A percentile compares a stretch with the other conserved stretches of the same genome.
phyloP scores from a whole-genome alignment of 164 flowering plant species.

The Berberis vulgaris region DNA sequence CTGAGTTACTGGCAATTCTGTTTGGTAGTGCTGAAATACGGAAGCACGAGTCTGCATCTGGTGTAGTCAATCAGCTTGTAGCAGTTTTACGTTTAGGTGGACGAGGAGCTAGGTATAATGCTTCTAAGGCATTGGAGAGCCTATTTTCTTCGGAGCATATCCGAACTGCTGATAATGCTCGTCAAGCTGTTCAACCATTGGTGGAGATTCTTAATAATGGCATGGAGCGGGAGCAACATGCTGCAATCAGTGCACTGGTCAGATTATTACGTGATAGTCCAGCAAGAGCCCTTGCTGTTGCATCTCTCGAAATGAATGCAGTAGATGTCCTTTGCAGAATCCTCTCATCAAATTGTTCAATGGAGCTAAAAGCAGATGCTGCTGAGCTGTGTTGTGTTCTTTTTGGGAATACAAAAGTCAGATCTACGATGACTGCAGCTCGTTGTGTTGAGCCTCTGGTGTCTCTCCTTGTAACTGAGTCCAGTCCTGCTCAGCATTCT shows the following conservation, averaged over 20 bases:
- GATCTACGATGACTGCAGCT: slow-evolving; percentile 91
- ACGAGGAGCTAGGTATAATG: slow-evolving; percentile 87
- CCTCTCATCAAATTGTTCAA: slow-evolving; percentile 84
- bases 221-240: slow-evolving; percentile 74
- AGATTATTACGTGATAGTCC: slow-evolving; percentile 62
- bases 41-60: slow-evolving; percentile 83
- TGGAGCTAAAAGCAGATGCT: slow-evolving; percentile 94
- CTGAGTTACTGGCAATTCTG: slow-evolving; percentile 75
- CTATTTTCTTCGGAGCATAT: slow-evolving; percentile 91
- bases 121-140: slow-evolving; percentile 92
- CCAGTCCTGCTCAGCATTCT: slow-evolving; percentile 82
- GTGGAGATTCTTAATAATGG: slow-evolving; percentile 96
- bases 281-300: slow-evolving; percentile 79
- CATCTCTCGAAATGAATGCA: slow-evolving; percentile 94
- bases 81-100: slow-evolving; percentile 95
- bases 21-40: slow-evolving; percentile 85
- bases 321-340: slow-evolving; percentile 56
- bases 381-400: slow-evolving; percentile 89
- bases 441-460: slow-evolving; percentile 97
- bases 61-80: slow-evolving; percentile 89
- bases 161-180: slow-evolving; percentile 73
- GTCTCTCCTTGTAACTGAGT: slow-evolving; percentile 78
- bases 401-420: slow-evolving; percentile 75
- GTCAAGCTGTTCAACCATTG: slow-evolving; percentile 94
- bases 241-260: slow-evolving; percentile 16